Evolutionary conservation across 2,329 filamentous ascomycete species (phyloP), one percentile per base, ranked within the genome.

Genomic region (Paramyrothecium sp.): DNA sequence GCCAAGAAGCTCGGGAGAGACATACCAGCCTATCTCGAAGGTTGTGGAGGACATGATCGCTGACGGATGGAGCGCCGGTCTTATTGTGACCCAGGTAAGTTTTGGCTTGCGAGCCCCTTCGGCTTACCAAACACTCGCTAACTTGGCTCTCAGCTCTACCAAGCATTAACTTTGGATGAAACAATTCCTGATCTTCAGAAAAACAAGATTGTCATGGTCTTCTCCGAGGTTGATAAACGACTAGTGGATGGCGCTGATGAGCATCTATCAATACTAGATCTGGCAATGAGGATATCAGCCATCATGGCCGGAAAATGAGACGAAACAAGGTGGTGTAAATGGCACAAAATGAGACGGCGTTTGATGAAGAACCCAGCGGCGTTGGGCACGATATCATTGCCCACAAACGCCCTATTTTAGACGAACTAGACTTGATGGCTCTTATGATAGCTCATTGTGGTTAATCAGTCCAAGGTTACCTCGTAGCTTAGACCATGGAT

Each of bases 181-280:
- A 82, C 87, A 8, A 88, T 97, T 22, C 85, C 87, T 0, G 92
- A 97, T 68, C 75, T 85, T 13, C 90, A 96, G 69, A 99, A 99
- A 78, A 96, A 94, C 70, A 89, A 89, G 71, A 94, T 99, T 58
- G 89, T 94, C 51, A 81, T 91, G 60, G 81, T 94, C 3, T 99
- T 99, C 70, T 97, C 93, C 1, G 93, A 98, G 73, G 83, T 94
- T 26, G 95, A 99, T 71, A 98, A 98, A 81, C 84, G 95, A 62
- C 76, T 99, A 51, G 89, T 97, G 7, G 96, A 99, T 73, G 95
- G 95, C 10, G 90, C 93, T 2, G 95, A 99, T 69, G 95, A 99
- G 76, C 94, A 99, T 71, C 78, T 99, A 22, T 92, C 91, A 1
- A 89, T 98, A 58, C 77, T 99, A 33, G 94, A 99, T 72, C 71